These are phyloP conservation scores for Lachnellula suecica DNA, from an alignment of 2,329 filamentous ascomycete species.

Conservation along the genomic window DNA sequence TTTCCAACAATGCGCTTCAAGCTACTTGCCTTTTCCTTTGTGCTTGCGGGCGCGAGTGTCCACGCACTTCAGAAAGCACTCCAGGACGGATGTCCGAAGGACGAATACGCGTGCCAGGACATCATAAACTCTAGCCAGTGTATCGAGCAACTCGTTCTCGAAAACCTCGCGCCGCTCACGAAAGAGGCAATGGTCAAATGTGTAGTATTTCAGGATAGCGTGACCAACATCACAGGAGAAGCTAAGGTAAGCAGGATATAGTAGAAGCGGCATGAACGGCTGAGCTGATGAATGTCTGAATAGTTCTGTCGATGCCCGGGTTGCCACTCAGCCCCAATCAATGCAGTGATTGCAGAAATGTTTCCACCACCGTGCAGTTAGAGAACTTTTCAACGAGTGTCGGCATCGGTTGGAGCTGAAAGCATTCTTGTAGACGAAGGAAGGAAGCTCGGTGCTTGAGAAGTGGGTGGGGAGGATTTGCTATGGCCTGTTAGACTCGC, in stretches of 20 bases:
- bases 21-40: slow-evolving; percentile 1
- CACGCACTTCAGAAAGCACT: neutral
- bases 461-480: too few relatives aligned
- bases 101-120: slow-evolving; percentile 10
- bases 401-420: too few relatives aligned
- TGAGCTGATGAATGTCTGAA: neutral
- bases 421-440: too few relatives aligned
- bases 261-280: neutral
- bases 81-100: slow-evolving; percentile 5
- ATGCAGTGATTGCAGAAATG: slow-evolving; percentile 3
- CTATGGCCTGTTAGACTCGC: too few relatives aligned
- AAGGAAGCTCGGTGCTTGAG: too few relatives aligned
- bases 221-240: slow-evolving; percentile 4
- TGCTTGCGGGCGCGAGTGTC: neutral
- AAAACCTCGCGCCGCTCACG: too few relatives aligned
- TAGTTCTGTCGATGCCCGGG: slow-evolving; percentile 8
- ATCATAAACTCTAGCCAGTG: slow-evolving; percentile 13
- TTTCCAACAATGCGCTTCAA: slow-evolving; percentile 5
- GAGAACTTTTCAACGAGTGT: too few relatives aligned
- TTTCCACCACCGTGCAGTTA: slow-evolving; percentile 11
- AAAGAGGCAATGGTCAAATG: slow-evolving; percentile 5
- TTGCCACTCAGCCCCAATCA: slow-evolving; percentile 10
- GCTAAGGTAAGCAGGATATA: slow-evolving; percentile 1
- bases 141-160: slow-evolving; percentile 2
- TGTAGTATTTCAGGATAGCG: neutral